phyloP scores from a whole-genome alignment of 1,284 basidiomycete species.

The Xerocomus amazonicus region DNA sequence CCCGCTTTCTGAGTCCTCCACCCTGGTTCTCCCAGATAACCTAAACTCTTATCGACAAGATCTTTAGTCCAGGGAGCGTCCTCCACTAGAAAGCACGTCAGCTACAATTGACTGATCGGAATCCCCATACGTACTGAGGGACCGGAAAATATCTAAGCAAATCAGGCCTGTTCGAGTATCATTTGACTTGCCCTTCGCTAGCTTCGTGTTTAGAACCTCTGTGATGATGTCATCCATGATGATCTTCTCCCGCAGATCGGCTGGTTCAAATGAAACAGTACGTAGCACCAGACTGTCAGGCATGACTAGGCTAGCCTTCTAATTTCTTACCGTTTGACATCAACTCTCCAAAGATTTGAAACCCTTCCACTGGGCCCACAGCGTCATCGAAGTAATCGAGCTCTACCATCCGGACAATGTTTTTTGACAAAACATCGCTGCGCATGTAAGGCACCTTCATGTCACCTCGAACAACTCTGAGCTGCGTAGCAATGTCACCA shows the following conservation, averaged over 20 bases:
- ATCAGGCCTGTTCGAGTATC: background rate
- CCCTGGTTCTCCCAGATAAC: background rate
- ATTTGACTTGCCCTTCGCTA: background rate
- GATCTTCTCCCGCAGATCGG: background rate
- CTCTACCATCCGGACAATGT: constrained; percentile 20
- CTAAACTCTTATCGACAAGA: background rate
- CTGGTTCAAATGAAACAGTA: background rate
- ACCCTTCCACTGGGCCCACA: constrained; percentile 21
- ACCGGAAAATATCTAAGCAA: background rate
- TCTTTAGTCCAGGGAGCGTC: background rate
- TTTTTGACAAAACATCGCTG: constrained; percentile 7
- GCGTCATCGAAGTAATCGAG: constrained; percentile 27
- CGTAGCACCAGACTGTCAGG: background rate
- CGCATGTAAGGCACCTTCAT: constrained; percentile 12
- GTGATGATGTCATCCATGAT: background rate
- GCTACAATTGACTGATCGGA: too few species aligned
- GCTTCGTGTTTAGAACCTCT: background rate
- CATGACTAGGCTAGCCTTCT: background rate
- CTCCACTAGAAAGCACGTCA: background rate
- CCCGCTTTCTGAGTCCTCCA: background rate
- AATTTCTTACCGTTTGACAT: constrained; percentile 16
- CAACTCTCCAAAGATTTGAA: constrained; percentile 22
- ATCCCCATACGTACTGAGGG: background rate
- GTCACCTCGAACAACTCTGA: constrained; percentile 7
- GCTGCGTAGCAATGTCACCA: background rate